Evolutionary conservation across 306 rosid species (phyloP).

Genomic region (Comarum palustre): DNA sequence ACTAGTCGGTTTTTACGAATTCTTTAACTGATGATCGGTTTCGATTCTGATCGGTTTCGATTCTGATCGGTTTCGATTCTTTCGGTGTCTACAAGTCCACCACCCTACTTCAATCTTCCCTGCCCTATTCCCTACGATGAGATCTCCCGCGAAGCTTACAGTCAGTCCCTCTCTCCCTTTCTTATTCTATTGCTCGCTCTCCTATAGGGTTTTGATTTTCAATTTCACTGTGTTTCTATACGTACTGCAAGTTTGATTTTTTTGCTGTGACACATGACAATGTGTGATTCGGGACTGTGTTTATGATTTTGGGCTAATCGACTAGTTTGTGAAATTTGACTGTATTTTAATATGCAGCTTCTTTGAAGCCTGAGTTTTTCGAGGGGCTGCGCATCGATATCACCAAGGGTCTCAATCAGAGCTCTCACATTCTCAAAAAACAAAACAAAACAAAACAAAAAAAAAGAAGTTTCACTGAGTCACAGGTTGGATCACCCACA

Average conservation of each 20-base stretch:
- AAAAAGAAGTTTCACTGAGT: slow-evolving; percentile 84
- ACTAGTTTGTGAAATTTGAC: not conserved
- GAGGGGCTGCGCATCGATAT: slow-evolving; percentile 97
- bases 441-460: too few relatives aligned
- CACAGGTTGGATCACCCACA: slow-evolving; percentile 57
- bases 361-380: slow-evolving; percentile 87
- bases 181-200: not conserved
- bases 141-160: slow-evolving; percentile 95
- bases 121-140: slow-evolving; percentile 94
- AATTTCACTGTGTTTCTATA: not conserved
- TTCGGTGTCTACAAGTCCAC: too few relatives aligned
- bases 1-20: too few relatives aligned
- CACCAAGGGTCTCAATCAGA: slow-evolving; percentile 82
- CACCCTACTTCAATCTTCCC: slow-evolving; percentile 78
- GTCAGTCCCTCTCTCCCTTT: slow-evolving; percentile 32
- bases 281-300: not conserved
- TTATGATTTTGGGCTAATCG: not conserved
- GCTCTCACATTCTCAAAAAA: too few relatives aligned
- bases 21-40: too few relatives aligned
- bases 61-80: too few relatives aligned
- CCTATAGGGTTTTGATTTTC: not conserved
- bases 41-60: too few relatives aligned
- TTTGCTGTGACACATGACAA: too few relatives aligned
- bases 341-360: slow-evolving; percentile 47
- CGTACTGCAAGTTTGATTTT: not conserved